Base-by-base conservation (phyloP, 75 land plant species). In the Cupressus sempervirens region DNA sequence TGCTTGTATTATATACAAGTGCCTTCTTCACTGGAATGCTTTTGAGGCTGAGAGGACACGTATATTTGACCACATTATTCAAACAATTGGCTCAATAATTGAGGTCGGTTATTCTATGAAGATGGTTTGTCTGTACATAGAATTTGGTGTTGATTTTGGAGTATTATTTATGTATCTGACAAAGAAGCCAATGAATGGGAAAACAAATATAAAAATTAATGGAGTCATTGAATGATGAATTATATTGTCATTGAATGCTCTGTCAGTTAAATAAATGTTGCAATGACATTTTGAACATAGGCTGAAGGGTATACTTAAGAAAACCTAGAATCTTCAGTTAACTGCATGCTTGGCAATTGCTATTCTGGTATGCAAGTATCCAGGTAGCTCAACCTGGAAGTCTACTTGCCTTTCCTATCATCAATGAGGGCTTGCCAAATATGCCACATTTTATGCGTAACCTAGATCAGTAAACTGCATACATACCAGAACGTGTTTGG, bases 1-100 rank as follows among this genome's bases (percentile, higher is more conserved):
- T 40, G 99, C 99, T 50, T 94, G 96, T 86, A 90, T 95, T 56
- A 92, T 98, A 76, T 98, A 98, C 81, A 96, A 93, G 58, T 93
- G 91, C 76, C 93, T 98, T 73, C 89, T 93, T 83, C 95, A 93
- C 7, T 98, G 97, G 98, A 95, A 86, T 83, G 92, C 97, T 48
- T 96, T 98, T 90, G 98, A 98, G 86, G 92, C 99, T 76, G 99
- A 97, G 54, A 89, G 97, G 87, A 97, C 99, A 4, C 88, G 92
- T 75, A 91, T 96, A 38, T 97, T 97, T 87, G 98, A 97, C 80
- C 88, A 89, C 72, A 91, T 97, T 18, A 94, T 96, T 87, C 95
- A 94, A 77, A 91, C 90, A 50, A 94, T 97, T 58, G 96, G 96
- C 86, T 91, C 89, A 83, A 95, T 86, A 75, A 87, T 97, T 67